Conservation (phyloP, 371 early-diverging fungal genomes). For the Coemansia sp. region DNA sequence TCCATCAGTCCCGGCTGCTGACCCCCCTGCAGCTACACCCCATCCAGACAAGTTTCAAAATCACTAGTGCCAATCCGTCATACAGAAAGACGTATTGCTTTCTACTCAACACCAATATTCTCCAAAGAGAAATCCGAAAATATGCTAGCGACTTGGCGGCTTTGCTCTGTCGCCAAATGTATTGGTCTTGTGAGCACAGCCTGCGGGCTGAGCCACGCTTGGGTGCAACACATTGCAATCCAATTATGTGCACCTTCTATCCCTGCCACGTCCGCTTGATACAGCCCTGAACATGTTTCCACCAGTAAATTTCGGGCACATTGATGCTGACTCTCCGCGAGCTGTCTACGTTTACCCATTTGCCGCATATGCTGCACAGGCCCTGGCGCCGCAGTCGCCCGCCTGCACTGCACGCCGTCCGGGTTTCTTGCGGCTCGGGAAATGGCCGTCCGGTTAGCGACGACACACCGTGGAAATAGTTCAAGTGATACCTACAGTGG, state of each 20-base stretch:
- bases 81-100: not conserved
- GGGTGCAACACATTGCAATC: not conserved
- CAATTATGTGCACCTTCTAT: not conserved
- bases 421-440: conserved; percentile 29
- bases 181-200: not conserved
- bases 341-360: conserved; percentile 52
- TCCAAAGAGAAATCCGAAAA: conserved; percentile 1
- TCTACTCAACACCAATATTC: not conserved
- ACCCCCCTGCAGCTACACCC: not conserved
- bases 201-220: conserved; percentile 6
- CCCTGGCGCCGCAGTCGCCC: conserved; percentile 45
- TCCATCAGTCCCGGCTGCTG: not conserved
- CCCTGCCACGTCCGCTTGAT: conserved; percentile 30
- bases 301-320: conserved; percentile 55
- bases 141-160: not conserved
- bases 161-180: not conserved
- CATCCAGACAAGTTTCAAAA: conserved; percentile 3
- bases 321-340: conserved; percentile 47
- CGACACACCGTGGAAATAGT: conserved; percentile 55
- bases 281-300: conserved; percentile 56
- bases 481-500: conserved; percentile 51
- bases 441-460: conserved; percentile 52
- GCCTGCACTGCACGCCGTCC: not conserved
- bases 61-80: not conserved
- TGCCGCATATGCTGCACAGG: conserved; percentile 43